Conservation (phyloP, 73 alveolate species). For the Paramecium primaurelia region DNA sequence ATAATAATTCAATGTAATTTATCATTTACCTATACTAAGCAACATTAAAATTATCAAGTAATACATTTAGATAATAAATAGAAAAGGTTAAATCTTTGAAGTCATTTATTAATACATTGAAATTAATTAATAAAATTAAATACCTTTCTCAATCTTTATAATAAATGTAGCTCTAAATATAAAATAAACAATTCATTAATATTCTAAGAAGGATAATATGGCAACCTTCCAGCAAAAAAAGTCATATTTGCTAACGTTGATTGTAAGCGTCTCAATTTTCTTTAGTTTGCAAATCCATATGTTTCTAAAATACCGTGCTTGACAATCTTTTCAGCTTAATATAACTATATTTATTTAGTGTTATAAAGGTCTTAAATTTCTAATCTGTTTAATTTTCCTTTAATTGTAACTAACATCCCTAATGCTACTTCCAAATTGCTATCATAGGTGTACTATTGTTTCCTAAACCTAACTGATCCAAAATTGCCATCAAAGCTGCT, state of each 20-base stretch:
- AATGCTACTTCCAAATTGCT: constrained; percentile 16
- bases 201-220: too few relatives aligned
- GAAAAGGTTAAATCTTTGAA: too few relatives aligned
- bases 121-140: too few relatives aligned
- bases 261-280: not conserved
- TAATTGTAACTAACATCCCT: not conserved
- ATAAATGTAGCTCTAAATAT: too few relatives aligned
- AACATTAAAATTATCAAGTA: too few relatives aligned
- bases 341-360: not conserved
- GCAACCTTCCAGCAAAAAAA: not conserved
- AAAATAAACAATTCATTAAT: too few relatives aligned
- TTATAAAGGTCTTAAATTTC: not conserved
- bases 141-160: too few relatives aligned
- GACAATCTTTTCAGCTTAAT: not conserved
- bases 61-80: too few relatives aligned
- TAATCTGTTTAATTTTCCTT: not conserved
- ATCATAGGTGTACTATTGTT: constrained; percentile 9
- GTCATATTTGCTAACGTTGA: constrained; percentile 13
- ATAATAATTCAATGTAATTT: too few relatives aligned
- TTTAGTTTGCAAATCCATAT: not conserved
- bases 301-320: not conserved
- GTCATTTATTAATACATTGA: too few relatives aligned
- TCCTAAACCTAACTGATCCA: constrained; percentile 37
- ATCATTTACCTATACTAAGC: too few relatives aligned
- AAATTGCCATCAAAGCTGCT: not conserved